Conservation (phyloP, 2,329 filamentous ascomycete species). For the Nothophoma quercina region DNA sequence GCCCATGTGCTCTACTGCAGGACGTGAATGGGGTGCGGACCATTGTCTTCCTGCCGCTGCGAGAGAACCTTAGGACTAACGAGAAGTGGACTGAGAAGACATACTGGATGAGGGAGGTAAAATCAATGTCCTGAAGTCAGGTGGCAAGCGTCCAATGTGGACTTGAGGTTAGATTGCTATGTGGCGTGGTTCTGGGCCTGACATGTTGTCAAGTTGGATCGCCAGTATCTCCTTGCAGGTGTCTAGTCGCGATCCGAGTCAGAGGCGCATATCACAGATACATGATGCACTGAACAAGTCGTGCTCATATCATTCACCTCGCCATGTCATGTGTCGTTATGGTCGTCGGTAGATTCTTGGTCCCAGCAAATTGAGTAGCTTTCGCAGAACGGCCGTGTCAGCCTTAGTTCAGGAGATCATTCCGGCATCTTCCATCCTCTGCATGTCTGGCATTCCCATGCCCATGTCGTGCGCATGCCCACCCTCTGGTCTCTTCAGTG, state of each 20-base stretch:
- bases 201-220: no score
- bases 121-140: neutral
- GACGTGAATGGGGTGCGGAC: constrained; percentile 16
- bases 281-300: neutral
- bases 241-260: no score
- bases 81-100: constrained; percentile 9
- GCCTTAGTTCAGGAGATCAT: constrained; percentile 1
- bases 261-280: neutral
- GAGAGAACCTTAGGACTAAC: neutral
- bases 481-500: constrained; percentile 38
- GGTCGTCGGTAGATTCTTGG: no score
- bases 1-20: constrained; percentile 23
- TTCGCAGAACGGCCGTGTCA: neutral
- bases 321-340: no score
- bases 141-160: neutral
- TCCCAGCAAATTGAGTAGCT: no score
- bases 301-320: neutral
- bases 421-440: constrained; percentile 10
- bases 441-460: constrained; percentile 8
- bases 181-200: no score
- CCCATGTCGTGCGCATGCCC: constrained; percentile 3
- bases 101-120: constrained; percentile 14
- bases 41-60: constrained; percentile 25
- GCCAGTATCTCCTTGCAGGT: no score
- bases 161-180: neutral